Base-by-base conservation (phyloP, 331 rosid species). In the Saraca asoca region DNA sequence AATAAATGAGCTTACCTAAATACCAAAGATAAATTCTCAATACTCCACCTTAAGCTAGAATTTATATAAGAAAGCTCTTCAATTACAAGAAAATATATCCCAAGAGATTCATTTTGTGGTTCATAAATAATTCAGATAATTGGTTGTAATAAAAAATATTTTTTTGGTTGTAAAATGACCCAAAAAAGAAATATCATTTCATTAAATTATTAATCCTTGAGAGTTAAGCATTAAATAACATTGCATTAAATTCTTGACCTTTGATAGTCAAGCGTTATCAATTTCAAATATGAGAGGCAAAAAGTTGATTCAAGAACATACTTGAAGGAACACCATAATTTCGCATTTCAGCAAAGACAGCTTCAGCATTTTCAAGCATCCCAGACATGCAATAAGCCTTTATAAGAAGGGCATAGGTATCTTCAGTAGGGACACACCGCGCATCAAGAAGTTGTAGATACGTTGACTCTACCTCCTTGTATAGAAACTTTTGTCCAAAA, bases 381-480 rank as follows among this genome's bases (percentile, higher is more conserved):
- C 95, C 96, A 49, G 81, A 85, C 68, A 80, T 67, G 85, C 98
- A 90, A 65, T 87, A 90, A 60, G 91, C 95, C 81, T 80, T 90
- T 44, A 93, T 71, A 60, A 90, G 96, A 73, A 93, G 95, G 9
- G 95, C 95, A 80, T 90, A 93, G 41, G 95, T 93, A 73, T 93
- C 96, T 68, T 93, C 96, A 6, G 92, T 93, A 15, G 96, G 96
- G 42, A 93, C 54, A 76, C 98, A 87, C 54, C 80, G 66, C 70
- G 80, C 81, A 78, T 81, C 90, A 62, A 85, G 82, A 79, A 93
- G 96, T 68, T 87, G 85, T n/a, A 93, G 80, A 80, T 93, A 93
- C 12, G 79, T 77, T 35, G 94, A 85, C 69, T 90, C 91, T 59
- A 93, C 96, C 20, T 84, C 94, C 73, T 86, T 84, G 81, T 76